phyloP scores from a whole-genome alignment of 495 filamentous ascomycete genomes.

The Daldinia bambusicola region DNA sequence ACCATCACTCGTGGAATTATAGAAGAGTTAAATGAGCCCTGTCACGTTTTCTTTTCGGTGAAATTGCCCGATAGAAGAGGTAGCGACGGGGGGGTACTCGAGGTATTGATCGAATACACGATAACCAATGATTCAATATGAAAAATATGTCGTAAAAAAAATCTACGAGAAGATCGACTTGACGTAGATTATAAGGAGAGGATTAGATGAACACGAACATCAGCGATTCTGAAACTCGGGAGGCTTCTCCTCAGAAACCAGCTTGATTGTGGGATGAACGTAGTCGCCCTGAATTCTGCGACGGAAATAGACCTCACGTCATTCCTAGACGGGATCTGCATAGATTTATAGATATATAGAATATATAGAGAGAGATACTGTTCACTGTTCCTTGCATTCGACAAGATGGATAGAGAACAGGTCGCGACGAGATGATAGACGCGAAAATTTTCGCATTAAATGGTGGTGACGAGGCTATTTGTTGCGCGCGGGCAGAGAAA shows the following conservation, averaged over 20 bases:
- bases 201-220: slow-evolving; percentile 9
- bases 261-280: slow-evolving; percentile 14
- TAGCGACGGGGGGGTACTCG: background rate
- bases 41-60: background rate
- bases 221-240: slow-evolving; percentile 7
- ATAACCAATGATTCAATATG: background rate
- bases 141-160: slow-evolving; percentile 1
- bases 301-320: slow-evolving; percentile 19
- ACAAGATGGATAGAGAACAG: background rate
- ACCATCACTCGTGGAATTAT: slow-evolving; percentile 17
- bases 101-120: background rate
- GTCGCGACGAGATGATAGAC: slow-evolving; percentile 16
- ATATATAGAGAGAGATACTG: background rate
- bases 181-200: slow-evolving; percentile 14
- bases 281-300: slow-evolving; percentile 14
- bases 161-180: slow-evolving; percentile 17
- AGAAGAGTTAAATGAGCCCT: slow-evolving; percentile 3
- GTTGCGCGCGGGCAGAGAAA: slow-evolving; percentile 7
- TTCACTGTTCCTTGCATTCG: slow-evolving; percentile 11
- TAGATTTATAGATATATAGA: no score
- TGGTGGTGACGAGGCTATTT: slow-evolving; percentile 1
- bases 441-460: slow-evolving; percentile 30
- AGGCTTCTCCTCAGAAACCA: slow-evolving; percentile 16
- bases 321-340: slow-evolving; percentile 22
- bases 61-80: slow-evolving; percentile 5